phyloP scores from a whole-genome alignment of 2,329 filamentous ascomycete species.

The Cladorrhinum sp. region DNA sequence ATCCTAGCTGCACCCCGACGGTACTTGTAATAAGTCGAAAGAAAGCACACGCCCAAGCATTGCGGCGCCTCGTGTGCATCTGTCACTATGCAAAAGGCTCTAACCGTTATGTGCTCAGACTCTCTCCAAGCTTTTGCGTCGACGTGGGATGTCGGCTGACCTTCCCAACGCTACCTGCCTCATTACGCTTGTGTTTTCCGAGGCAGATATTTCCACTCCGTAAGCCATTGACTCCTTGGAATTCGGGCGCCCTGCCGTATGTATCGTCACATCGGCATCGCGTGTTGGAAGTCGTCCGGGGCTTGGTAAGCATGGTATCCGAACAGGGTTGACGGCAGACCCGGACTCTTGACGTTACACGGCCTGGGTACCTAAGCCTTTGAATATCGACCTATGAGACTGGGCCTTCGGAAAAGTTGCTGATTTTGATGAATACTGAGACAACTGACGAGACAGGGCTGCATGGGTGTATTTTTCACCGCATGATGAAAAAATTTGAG shows the following conservation, averaged over 20 bases:
- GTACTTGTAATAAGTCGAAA: not conserved
- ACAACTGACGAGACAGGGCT: not conserved
- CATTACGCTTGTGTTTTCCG: not conserved
- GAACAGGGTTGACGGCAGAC: conserved; percentile 8
- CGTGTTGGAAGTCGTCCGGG: not conserved
- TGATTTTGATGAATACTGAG: not conserved
- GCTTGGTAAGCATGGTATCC: not conserved
- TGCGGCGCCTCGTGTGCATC: not conserved
- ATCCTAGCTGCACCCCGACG: not conserved
- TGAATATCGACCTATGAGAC: not conserved
- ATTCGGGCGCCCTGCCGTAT: not conserved
- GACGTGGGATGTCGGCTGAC: conserved; percentile 3
- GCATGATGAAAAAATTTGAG: no score
- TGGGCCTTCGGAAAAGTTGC: not conserved
- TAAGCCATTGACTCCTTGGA: not conserved
- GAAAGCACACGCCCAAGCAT: not conserved
- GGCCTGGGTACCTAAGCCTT: not conserved
- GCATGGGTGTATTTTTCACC: no score
- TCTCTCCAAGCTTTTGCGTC: not conserved
- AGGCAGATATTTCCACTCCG: not conserved
- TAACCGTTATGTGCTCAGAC: conserved; percentile 11
- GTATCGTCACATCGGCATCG: not conserved
- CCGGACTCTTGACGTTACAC: conserved; percentile 10
- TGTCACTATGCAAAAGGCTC: conserved; percentile 11
- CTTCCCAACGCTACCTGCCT: not conserved